These are phyloP conservation scores for Ganoderma lucidum DNA, from an alignment of 1,284 basidiomycete species.

Conservation along the genomic window DNA sequence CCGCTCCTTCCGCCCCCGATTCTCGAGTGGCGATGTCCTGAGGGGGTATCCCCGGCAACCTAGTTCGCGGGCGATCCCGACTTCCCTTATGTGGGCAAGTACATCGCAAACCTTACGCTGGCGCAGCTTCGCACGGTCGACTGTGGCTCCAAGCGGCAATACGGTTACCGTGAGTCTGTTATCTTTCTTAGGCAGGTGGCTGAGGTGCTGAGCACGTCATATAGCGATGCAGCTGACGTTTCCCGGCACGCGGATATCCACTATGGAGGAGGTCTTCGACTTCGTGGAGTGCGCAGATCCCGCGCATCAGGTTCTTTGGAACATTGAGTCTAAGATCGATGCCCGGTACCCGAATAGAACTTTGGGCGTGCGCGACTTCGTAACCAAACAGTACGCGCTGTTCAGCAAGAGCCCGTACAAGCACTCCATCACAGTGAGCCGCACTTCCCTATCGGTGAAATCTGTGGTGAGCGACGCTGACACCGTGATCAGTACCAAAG, in stretches of 20 bases:
- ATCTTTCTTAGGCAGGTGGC: background rate
- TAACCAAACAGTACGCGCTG: conserved; percentile 62
- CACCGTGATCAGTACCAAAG: conserved; percentile 66
- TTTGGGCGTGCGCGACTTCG: conserved; percentile 70
- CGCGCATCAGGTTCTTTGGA: conserved; percentile 66
- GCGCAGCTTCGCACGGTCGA: conserved; percentile 81
- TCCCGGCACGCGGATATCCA: conserved; percentile 75
- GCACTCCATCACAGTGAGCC: conserved; percentile 65
- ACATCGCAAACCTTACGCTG: conserved; percentile 78
- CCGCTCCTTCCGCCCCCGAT: background rate
- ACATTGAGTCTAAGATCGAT: conserved; percentile 85
- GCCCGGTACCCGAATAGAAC: conserved; percentile 64
- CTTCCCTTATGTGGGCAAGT: conserved; percentile 79
- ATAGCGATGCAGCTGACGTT: conserved; percentile 70
- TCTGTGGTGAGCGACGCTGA: background rate
- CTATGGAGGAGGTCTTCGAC: conserved; percentile 76
- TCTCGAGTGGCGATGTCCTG: background rate
- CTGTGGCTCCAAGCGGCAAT: conserved; percentile 75
- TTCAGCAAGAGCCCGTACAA: conserved; percentile 66
- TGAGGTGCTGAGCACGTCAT: conserved; percentile 3
- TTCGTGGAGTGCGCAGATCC: conserved; percentile 79
- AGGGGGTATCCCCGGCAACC: conserved; percentile 15
- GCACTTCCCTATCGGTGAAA: background rate
- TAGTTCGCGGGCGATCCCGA: conserved; percentile 62
- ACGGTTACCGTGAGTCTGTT: conserved; percentile 62